phyloP scores from a whole-genome alignment of 2,329 filamentous ascomycete species.

The Cytospora mali region DNA sequence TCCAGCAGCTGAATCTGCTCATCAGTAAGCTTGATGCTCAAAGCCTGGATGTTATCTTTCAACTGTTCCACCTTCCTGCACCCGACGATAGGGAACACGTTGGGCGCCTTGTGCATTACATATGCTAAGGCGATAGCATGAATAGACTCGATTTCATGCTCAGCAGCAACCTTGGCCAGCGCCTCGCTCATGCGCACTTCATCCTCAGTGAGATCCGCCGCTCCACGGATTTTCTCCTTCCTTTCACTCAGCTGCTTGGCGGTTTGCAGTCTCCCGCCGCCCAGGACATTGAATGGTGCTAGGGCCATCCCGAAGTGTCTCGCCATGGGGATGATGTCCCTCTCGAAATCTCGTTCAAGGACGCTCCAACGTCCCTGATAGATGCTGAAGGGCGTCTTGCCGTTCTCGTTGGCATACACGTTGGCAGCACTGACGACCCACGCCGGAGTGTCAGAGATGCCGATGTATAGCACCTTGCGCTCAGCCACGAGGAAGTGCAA shows the following conservation, averaged over 20 bases:
- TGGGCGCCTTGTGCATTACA: slow-evolving; percentile 51
- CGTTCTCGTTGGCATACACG: slow-evolving; percentile 34
- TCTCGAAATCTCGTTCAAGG: slow-evolving; percentile 41
- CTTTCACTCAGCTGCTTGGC: slow-evolving; percentile 36
- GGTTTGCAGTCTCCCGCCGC: slow-evolving; percentile 54
- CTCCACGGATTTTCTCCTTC: slow-evolving; percentile 2
- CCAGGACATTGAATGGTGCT: slow-evolving; percentile 62
- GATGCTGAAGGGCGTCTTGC: slow-evolving; percentile 36
- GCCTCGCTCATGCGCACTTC: slow-evolving; percentile 32
- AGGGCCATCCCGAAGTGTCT: slow-evolving; percentile 52
- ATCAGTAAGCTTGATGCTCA: slow-evolving; percentile 51
- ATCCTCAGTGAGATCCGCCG: slow-evolving; percentile 1
- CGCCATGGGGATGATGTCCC: slow-evolving; percentile 48
- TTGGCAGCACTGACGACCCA: slow-evolving; percentile 38
- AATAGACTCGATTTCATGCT: slow-evolving; percentile 57
- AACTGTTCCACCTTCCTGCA: slow-evolving; percentile 56
- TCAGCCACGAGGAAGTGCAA: slow-evolving; percentile 61
- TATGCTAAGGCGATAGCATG: slow-evolving; percentile 62
- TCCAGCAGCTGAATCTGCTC: slow-evolving; percentile 60
- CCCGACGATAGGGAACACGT: slow-evolving; percentile 58
- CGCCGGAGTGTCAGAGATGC: slow-evolving; percentile 45
- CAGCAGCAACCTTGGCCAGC: slow-evolving; percentile 61
- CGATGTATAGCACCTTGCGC: slow-evolving; percentile 69
- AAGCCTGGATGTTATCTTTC: slow-evolving; percentile 56
- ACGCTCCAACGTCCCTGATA: slow-evolving; percentile 42